These are phyloP conservation scores for Echinosophora koreensis DNA, from an alignment of 306 rosid species.

Conservation along the genomic window DNA sequence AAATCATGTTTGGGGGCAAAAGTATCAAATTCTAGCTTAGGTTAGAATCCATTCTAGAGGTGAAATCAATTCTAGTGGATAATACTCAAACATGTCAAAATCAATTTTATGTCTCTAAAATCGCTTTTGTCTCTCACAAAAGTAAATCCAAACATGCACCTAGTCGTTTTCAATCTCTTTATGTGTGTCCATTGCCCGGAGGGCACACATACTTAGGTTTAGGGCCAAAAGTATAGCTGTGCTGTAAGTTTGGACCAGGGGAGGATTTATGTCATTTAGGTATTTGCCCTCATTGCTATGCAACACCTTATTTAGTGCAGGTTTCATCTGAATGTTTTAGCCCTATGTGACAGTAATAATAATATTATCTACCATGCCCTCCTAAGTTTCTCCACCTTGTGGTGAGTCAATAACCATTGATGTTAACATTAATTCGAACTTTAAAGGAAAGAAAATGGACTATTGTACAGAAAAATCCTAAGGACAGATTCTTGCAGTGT, in stretches of 20 bases:
- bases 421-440: background rate
- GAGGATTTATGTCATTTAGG: constrained; percentile 38
- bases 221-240: constrained; percentile 44
- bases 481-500: constrained; percentile 6
- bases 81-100: too few relatives aligned
- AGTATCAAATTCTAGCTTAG: too few relatives aligned
- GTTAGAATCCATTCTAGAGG: too few relatives aligned
- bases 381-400: constrained; percentile 15
- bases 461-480: background rate
- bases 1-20: too few relatives aligned
- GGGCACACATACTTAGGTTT: constrained; percentile 46
- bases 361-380: background rate
- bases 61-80: too few relatives aligned
- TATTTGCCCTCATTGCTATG: constrained; percentile 63
- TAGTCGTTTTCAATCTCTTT: constrained; percentile 19
- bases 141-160: background rate
- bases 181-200: constrained; percentile 40
- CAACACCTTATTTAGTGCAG: constrained; percentile 46
- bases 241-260: constrained; percentile 29
- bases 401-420: background rate
- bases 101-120: too few relatives aligned
- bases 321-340: background rate
- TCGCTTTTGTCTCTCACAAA: too few relatives aligned
- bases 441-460: background rate
- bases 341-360: constrained; percentile 12